These are phyloP conservation scores for Rosa hybrid DNA, from an alignment of 331 rosid species.

Conservation along the genomic window DNA sequence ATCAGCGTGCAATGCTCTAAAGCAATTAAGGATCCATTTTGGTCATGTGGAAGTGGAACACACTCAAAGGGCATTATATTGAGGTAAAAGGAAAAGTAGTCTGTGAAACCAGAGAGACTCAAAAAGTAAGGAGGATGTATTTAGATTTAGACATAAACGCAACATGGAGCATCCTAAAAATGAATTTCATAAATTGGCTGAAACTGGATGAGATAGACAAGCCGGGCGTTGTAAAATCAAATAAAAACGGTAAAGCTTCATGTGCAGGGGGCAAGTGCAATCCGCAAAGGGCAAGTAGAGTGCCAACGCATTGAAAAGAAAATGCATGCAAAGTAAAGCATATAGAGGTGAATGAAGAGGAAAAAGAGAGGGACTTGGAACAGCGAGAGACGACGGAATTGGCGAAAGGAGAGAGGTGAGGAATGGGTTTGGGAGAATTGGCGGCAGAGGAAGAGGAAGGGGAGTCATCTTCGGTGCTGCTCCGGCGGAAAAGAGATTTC, in stretches of 20 bases:
- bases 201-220: too few species aligned
- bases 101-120: neutral
- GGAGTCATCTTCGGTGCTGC: conserved; percentile 12
- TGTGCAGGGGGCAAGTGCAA: too few species aligned
- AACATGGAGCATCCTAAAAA: too few species aligned
- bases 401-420: conserved; percentile 81
- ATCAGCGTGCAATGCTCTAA: neutral
- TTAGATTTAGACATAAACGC: too few species aligned
- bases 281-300: too few species aligned
- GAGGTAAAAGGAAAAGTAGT: neutral
- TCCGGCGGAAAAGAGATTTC: conserved; percentile 54
- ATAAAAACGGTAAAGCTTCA: too few species aligned
- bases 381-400: conserved; percentile 81
- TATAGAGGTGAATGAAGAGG: too few species aligned
- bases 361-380: conserved; percentile 46
- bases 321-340: neutral
- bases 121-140: too few species aligned
- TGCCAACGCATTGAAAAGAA: too few species aligned
- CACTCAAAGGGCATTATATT: too few species aligned
- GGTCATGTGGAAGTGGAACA: neutral
- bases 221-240: too few species aligned
- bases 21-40: neutral
- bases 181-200: too few species aligned
- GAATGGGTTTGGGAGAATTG: conserved; percentile 52
- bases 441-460: conserved; percentile 20